These are phyloP conservation scores for Buxus sempervirens DNA, from an alignment of 164 flowering plant species.

Conservation along the genomic window DNA sequence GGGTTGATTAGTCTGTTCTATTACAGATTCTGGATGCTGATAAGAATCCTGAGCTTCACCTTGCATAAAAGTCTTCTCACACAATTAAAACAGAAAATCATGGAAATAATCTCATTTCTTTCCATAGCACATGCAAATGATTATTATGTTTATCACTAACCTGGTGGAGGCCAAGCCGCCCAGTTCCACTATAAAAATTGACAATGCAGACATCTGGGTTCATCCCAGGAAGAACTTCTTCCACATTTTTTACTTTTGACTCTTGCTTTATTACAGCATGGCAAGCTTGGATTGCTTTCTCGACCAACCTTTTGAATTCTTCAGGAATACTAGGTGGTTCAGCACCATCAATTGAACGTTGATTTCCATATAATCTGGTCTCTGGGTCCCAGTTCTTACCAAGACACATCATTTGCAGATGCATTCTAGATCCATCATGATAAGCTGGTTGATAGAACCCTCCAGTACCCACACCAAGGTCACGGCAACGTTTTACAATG, in stretches of 20 bases:
- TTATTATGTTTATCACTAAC: slow-evolving; percentile 17
- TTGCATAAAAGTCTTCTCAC: no score
- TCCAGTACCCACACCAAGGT: slow-evolving; percentile 61
- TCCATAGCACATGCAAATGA: no score
- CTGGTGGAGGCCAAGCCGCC: slow-evolving; percentile 89
- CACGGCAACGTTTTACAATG: slow-evolving; percentile 49
- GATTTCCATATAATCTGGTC: slow-evolving; percentile 36
- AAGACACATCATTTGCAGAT: slow-evolving; percentile 84
- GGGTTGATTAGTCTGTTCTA: no score
- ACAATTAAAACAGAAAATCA: no score
- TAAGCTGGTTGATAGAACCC: slow-evolving; percentile 90
- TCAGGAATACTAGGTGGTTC: slow-evolving; percentile 57
- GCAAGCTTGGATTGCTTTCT: slow-evolving; percentile 40
- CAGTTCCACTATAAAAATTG: slow-evolving; percentile 60
- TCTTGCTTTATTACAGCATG: slow-evolving; percentile 31
- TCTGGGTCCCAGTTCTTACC: slow-evolving; percentile 86
- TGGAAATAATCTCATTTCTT: no score
- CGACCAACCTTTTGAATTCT: slow-evolving; percentile 43
- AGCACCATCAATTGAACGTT: slow-evolving; percentile 48
- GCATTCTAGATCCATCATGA: slow-evolving; percentile 48
- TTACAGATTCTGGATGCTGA: no score
- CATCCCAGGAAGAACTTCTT: slow-evolving; percentile 48
- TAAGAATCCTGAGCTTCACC: no score
- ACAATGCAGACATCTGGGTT: slow-evolving; percentile 70
- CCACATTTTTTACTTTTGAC: slow-evolving; percentile 13